Percentiles rank a stretch among this genome's conserved stretches.
Conservation (phyloP, 1,284 basidiomycete species). For the Coriolopsis trogii region DNA sequence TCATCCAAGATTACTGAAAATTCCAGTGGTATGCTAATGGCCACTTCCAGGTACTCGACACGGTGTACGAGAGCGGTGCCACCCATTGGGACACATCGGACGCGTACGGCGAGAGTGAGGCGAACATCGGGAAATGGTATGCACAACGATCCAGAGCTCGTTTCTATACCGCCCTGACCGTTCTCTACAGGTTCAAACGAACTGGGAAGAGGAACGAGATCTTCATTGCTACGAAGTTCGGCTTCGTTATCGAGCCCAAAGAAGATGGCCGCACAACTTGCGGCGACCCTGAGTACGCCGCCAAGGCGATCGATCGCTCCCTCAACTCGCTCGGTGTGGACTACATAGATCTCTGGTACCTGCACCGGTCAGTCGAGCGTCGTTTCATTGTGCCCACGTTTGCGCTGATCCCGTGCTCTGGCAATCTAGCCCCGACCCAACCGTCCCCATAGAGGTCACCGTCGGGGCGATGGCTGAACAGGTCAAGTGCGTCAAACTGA, state of each 20-base stretch:
- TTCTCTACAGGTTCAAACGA: slow-evolving; percentile 38
- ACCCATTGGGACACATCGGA: slow-evolving; percentile 33
- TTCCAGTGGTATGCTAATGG: too few relatives aligned
- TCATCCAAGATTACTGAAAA: too few relatives aligned
- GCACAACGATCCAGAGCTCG: too few relatives aligned
- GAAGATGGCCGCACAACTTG: slow-evolving; percentile 12
- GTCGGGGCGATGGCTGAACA: slow-evolving; percentile 36
- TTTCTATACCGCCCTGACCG: too few relatives aligned
- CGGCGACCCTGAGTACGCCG: slow-evolving; percentile 32
- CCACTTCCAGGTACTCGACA: slow-evolving; percentile 29
- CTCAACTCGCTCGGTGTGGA: slow-evolving; percentile 39
- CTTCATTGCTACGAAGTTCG: slow-evolving; percentile 51
- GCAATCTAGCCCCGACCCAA: slow-evolving; percentile 20
- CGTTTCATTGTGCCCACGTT: background rate
- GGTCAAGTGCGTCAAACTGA: slow-evolving; percentile 28
- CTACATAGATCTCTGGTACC: slow-evolving; percentile 41
- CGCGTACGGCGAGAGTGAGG: slow-evolving; percentile 33
- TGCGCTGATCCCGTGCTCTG: background rate
- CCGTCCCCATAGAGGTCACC: slow-evolving; percentile 34
- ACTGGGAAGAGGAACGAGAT: slow-evolving; percentile 43
- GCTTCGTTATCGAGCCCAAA: slow-evolving; percentile 33
- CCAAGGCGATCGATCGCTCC: slow-evolving; percentile 32
- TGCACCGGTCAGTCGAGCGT: slow-evolving; percentile 35
- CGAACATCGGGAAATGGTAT: slow-evolving; percentile 34
- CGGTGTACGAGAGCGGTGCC: slow-evolving; percentile 26